A percentile compares a stretch with the other conserved stretches of the same genome.
Conservation (phyloP, 495 filamentous ascomycete species). For the Hypoxylon crocopeplum region DNA sequence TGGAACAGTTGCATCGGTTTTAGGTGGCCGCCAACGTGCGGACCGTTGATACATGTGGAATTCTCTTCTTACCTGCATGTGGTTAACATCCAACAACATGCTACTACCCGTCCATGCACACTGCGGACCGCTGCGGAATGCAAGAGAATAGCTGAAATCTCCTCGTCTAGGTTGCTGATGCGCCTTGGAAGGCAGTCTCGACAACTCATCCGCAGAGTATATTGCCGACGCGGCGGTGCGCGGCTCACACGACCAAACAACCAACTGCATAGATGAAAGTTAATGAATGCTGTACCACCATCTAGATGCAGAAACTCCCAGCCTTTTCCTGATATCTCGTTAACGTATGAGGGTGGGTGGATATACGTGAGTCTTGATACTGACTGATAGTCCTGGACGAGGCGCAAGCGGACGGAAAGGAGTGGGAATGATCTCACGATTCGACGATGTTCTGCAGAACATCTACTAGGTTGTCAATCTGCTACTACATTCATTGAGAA, state of each 20-base stretch:
- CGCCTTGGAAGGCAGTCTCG: constrained; percentile 5
- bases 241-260: constrained; percentile 6
- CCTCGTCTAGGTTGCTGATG: neutral
- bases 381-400: constrained; percentile 9
- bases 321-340: constrained; percentile 21
- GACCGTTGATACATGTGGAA: constrained; percentile 6
- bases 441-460: constrained; percentile 6
- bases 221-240: neutral
- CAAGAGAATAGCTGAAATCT: neutral
- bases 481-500: constrained; percentile 1
- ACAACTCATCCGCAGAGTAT: neutral
- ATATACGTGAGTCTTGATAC: constrained; percentile 10
- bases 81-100: neutral
- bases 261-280: constrained; percentile 4
- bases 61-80: constrained; percentile 5
- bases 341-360: constrained; percentile 10
- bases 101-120: neutral
- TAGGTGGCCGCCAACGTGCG: constrained; percentile 11
- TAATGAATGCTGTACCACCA: constrained; percentile 16
- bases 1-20: constrained; percentile 34
- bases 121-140: neutral
- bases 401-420: constrained; percentile 24
- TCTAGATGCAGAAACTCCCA: constrained; percentile 16
- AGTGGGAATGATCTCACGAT: constrained; percentile 29
- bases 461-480: neutral